Conservation (phyloP, 805 yeast genomes). For the Candida peoriensis region DNA sequence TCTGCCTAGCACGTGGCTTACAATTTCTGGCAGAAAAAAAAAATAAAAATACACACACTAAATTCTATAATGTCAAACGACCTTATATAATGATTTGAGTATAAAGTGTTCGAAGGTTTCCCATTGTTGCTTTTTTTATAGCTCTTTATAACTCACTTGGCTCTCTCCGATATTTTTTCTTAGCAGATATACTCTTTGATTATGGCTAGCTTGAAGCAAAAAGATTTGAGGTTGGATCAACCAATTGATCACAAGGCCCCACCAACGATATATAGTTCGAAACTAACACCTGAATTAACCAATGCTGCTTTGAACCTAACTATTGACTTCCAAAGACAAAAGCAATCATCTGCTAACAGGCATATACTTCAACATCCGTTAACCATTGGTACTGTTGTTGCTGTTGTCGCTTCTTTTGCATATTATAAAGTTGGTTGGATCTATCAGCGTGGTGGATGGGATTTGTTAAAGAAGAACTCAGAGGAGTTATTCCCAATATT, state of each 20-base stretch:
- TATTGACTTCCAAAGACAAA: conserved; percentile 44
- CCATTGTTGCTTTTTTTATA: too few species aligned
- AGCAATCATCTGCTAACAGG: conserved; percentile 23
- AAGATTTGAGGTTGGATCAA: conserved; percentile 44
- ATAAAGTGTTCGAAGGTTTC: too few species aligned
- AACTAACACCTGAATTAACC: conserved; percentile 51
- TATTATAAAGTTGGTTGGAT: conserved; percentile 15
- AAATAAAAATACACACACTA: too few species aligned
- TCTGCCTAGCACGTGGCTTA: too few species aligned
- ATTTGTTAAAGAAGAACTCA: conserved; percentile 10
- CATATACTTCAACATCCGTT: conserved; percentile 42
- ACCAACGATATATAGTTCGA: conserved; percentile 45
- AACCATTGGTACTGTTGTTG: conserved; percentile 26
- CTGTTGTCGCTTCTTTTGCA: conserved; percentile 1
- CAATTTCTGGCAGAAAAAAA: too few species aligned
- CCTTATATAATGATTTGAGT: too few species aligned
- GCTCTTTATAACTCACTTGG: too few species aligned
- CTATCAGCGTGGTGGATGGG: conserved; percentile 12
- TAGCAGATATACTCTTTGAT: too few species aligned
- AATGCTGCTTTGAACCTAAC: conserved; percentile 59
- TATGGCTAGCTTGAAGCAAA: too few species aligned
- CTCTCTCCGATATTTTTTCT: too few species aligned
- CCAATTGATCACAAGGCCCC: conserved; percentile 51
- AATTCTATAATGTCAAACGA: too few species aligned
- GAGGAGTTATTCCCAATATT: conserved; percentile 25